Evolutionary conservation across 2,329 filamentous ascomycete species (phyloP).

Genomic region (Gyromitra esculenta): DNA sequence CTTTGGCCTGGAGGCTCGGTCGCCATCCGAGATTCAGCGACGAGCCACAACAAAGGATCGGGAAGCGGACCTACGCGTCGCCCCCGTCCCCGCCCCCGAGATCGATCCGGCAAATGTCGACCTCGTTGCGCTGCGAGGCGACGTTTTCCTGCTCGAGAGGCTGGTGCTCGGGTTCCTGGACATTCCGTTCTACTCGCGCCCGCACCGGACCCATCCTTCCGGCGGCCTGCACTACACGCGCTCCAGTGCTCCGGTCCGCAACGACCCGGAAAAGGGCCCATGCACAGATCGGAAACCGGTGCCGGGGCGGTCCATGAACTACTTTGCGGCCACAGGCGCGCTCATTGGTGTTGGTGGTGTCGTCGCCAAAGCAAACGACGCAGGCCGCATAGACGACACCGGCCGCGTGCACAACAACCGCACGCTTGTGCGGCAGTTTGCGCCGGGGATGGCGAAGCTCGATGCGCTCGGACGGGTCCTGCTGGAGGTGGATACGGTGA

Average conservation of each 20-base stretch:
- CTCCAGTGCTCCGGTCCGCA: slow-evolving; percentile 53
- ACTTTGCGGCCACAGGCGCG: not conserved
- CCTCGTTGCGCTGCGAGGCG: slow-evolving; percentile 37
- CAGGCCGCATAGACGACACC: not conserved
- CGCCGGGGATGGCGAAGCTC: slow-evolving; percentile 16
- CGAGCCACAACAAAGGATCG: not conserved
- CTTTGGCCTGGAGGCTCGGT: not conserved
- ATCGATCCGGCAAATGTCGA: slow-evolving; percentile 22
- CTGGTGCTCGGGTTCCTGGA: slow-evolving; percentile 54
- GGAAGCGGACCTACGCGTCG: not conserved
- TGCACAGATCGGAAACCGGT: slow-evolving; percentile 18
- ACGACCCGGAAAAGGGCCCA: slow-evolving; percentile 54
- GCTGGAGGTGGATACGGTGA: slow-evolving; percentile 34
- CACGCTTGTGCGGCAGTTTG: slow-evolving; percentile 15
- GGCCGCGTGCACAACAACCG: slow-evolving; percentile 32
- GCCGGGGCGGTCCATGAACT: slow-evolving; percentile 40
- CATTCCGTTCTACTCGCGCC: slow-evolving; percentile 51
- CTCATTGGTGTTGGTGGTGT: slow-evolving; percentile 52
- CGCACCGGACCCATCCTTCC: slow-evolving; percentile 55
- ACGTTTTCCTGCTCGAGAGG: slow-evolving; percentile 38
- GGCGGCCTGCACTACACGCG: slow-evolving; percentile 57
- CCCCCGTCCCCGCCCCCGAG: not conserved
- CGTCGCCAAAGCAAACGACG: slow-evolving; percentile 42
- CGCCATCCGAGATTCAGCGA: not conserved
- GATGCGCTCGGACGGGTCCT: slow-evolving; percentile 41